Evolutionary conservation across 164 flowering plant genomes (phyloP), one percentile per base, ranked within the genome.

Genomic region (Berberis thunbergii): DNA sequence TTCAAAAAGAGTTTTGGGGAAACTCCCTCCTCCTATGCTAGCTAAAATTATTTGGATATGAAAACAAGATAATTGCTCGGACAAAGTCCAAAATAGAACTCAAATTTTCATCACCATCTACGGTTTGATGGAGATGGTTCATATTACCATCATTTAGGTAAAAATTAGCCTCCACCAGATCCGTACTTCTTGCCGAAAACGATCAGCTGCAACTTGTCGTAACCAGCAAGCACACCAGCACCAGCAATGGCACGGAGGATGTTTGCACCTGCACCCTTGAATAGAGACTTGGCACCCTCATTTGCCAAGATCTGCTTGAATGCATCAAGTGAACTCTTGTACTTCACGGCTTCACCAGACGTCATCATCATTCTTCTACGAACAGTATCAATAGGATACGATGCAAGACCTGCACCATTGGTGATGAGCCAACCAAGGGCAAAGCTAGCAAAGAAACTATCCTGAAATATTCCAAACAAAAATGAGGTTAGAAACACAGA

Each of bases 331-430:
- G 58, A 55, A 52, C 54, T 52, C 54, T 52, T 66, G 63, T 66
- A 66, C 57, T 66, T 66, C 9, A 66, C 58, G 43, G 69, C 69
- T 59, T 66, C 69, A 59, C 57, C 63, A 38, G 69, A 66, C 3
- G 69, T 66, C 69, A 66, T 66, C 69, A 66, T 66, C 63, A 66
- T 66, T 59, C 63, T 66, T 66, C 69, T 66, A 12, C 57, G 56
- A 3, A 66, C 69, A n/a, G 57, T 66, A 57, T 66, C 69, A 3
- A 66, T 66, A 2, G 69, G 69, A 49, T 66, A 59, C 0, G 69
- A 66, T 4, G 63, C 69, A 50, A 59, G 69, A 4, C 69, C 69
- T 49, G 69, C 63, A 13, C 69, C 63, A 43, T 66, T 66, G 4
- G 63, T 66, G 49, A 59, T 66, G 7, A 66, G 45, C 69, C 69